Percentiles rank a stretch among this genome's conserved stretches.
phyloP scores from a whole-genome alignment of 169 alveolate genomes.

The Prorocentrum cordatum region DNA sequence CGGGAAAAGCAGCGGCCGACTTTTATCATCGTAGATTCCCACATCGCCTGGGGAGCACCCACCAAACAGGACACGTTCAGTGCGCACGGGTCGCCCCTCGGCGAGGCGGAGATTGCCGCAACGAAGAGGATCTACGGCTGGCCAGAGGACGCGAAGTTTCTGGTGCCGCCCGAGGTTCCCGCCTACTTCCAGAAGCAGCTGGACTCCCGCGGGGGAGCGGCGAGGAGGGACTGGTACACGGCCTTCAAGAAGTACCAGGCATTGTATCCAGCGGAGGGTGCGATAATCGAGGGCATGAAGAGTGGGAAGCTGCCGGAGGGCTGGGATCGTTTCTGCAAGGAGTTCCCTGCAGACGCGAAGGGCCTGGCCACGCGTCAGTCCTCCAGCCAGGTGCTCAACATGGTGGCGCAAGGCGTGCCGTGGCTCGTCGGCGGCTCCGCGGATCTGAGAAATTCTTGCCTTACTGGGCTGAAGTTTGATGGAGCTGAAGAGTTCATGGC shows the following conservation, averaged over 20 bases:
- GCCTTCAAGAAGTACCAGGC: background rate
- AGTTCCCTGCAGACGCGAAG: background rate
- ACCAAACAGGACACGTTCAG: constrained; percentile 71
- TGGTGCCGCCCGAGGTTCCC: background rate
- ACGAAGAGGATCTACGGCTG: constrained; percentile 46
- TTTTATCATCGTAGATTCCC: constrained; percentile 73
- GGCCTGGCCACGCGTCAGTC: constrained; percentile 31
- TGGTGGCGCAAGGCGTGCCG: constrained; percentile 71
- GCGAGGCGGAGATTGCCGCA: constrained; percentile 48
- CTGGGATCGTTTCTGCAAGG: constrained; percentile 9
- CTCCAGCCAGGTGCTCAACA: background rate
- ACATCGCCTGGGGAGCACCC: constrained; percentile 75
- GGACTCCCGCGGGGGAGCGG: background rate
- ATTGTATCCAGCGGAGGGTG: background rate
- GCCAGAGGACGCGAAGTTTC: constrained; percentile 44
- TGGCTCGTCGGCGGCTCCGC: constrained; percentile 76
- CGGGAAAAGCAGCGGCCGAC: constrained; percentile 72
- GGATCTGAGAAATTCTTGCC: constrained; percentile 64
- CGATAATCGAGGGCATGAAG: background rate
- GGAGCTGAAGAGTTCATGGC: constrained; percentile 29
- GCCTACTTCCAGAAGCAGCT: background rate
- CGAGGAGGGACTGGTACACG: background rate
- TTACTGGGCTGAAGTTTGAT: constrained; percentile 47
- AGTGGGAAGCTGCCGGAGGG: background rate
- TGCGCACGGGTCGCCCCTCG: constrained; percentile 57